Base-by-base conservation (phyloP, 371 early-diverging fungal genomes). In the Mucor velutinosus region DNA sequence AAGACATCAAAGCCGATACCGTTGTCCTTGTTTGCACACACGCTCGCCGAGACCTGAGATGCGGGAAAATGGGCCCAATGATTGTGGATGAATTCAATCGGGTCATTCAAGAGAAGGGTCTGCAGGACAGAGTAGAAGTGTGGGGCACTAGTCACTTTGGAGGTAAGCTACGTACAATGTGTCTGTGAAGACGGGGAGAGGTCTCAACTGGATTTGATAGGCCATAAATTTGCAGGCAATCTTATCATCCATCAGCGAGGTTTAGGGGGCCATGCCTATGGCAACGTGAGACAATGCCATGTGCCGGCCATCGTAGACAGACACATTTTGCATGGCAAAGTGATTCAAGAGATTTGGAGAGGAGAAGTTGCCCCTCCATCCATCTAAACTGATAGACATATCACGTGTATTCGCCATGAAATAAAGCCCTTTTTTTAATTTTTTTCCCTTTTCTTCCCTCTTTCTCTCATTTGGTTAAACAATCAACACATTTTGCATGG, bases 181-280 rank as follows among this genome's bases (percentile, higher is more conserved):
- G 23, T 27, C 14, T 25, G 2, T 53, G 12, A 23, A 53, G 25
- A 27, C 27, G 53, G 27, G 53, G 53, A 41, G 41, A 41, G 19
- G 19, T 49, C 11, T 49, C n/a, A 49, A n/a, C 17, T 49, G 11
- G 23, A 23, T 23, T 69, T 25, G 39, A 33, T 70, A 82, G 82
- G 84, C 5, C 84, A 84, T 59, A 77, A 76, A 67, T 84, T 76
- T 76, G 84, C 84, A 47, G 84, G 84, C 53, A 81, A 81, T 62
- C 29, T 84, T 12, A 79, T 84, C 29, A 80, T 84, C 45, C 84
- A 84, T 65, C 78, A 77, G 61, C 73, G 75, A 32, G 70, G 75
- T 3, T 66, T 81, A 32, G 82, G 82, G 1, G 84, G 84, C 0
- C 84, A 84, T 29, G 71, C 79, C 66, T 84, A 84, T 61, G 82